Evolutionary conservation across 306 rosid genomes (phyloP).

Genomic region (Prunus mongolica): DNA sequence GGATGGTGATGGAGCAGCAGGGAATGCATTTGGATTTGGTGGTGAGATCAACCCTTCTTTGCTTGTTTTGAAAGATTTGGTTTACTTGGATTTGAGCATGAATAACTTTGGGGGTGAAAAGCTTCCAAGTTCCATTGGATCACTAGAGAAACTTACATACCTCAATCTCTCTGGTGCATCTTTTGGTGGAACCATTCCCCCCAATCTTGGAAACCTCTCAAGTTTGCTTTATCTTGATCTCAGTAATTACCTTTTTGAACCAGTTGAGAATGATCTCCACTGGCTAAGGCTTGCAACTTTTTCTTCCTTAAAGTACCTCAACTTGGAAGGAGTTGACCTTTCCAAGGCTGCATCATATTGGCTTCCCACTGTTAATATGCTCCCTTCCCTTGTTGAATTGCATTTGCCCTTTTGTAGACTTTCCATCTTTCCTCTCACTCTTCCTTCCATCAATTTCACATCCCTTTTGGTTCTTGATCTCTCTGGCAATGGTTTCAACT

Average conservation of each 20-base stretch:
- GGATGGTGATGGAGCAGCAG: not conserved
- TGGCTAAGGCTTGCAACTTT: constrained; percentile 5
- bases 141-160: constrained; percentile 5
- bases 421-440: constrained; percentile 14
- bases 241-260: not conserved
- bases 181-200: constrained; percentile 14
- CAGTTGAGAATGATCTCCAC: not conserved
- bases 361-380: constrained; percentile 12
- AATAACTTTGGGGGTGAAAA: constrained; percentile 1
- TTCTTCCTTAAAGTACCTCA: constrained; percentile 8
- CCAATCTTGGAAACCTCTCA: constrained; percentile 12
- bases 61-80: constrained; percentile 13
- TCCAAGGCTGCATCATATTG: not conserved
- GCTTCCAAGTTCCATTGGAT: constrained; percentile 19
- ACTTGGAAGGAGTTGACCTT: constrained; percentile 1
- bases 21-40: constrained; percentile 5
- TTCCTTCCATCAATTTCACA: constrained; percentile 28
- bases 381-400: constrained; percentile 30
- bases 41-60: constrained; percentile 24
- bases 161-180: constrained; percentile 17
- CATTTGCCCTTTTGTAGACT: constrained; percentile 18
- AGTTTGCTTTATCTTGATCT: constrained; percentile 1
- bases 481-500: not conserved
- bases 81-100: constrained; percentile 22
- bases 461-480: constrained; percentile 28